Conservation (phyloP, 164 flowering plant genomes). For the Malania oleifera region DNA sequence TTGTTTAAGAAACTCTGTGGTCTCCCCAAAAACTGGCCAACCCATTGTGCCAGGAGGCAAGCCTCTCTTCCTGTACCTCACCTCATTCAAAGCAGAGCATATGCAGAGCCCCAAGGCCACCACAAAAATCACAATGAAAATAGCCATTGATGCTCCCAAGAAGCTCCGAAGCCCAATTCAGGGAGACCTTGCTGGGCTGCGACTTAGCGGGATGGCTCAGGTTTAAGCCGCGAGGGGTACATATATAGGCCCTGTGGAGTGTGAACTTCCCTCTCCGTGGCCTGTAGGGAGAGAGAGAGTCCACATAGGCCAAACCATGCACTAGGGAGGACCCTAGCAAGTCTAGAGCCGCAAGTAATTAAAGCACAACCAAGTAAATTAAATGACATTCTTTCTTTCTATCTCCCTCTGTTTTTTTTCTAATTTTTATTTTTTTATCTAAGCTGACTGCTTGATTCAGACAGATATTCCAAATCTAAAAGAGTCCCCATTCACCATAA, state of each 20-base stretch:
- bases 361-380: conserved; percentile 12
- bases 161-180: conserved; percentile 24
- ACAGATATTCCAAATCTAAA: too few species aligned
- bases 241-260: too few species aligned
- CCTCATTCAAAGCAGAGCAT: conserved; percentile 63
- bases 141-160: conserved; percentile 52
- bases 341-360: conserved; percentile 8
- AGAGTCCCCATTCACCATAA: too few species aligned
- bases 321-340: conserved; percentile 16
- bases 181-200: too few species aligned
- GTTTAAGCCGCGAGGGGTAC: background rate
- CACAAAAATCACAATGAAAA: conserved; percentile 35
- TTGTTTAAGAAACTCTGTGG: conserved; percentile 84
- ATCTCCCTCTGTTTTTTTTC: background rate
- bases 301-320: conserved; percentile 18
- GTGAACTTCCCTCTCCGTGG: too few species aligned
- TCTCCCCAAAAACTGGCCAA: conserved; percentile 95
- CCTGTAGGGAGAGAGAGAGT: too few species aligned
- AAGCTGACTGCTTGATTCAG: too few species aligned
- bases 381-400: conserved; percentile 2
- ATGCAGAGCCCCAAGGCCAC: conserved; percentile 42
- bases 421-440: too few species aligned
- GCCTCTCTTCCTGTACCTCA: conserved; percentile 73
- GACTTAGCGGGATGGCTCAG: too few species aligned
- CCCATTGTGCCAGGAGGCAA: conserved; percentile 98